Conservation (phyloP, 768 basidiomycete species). For the Termitomyces sp. region DNA sequence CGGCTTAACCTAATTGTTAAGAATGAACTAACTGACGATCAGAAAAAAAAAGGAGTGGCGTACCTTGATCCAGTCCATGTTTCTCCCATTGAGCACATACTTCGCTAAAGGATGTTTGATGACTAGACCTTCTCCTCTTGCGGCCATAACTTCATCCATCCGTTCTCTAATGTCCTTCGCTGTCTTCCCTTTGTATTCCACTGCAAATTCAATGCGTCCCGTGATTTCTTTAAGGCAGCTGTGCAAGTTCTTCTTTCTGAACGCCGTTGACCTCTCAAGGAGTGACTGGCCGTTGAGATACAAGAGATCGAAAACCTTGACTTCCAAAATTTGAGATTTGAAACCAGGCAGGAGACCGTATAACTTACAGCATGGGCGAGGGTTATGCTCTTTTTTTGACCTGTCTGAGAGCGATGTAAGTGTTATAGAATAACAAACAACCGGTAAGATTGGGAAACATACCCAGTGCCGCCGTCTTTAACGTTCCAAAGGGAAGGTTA, state of each 20-base stretch:
- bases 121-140: slow-evolving; percentile 89
- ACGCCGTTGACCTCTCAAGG: slow-evolving; percentile 61
- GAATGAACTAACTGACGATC: not conserved
- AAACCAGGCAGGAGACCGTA: not conserved
- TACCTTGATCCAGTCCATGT: slow-evolving; percentile 92
- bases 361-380: slow-evolving; percentile 85
- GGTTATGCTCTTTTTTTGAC: slow-evolving; percentile 61
- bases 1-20: slow-evolving; percentile 58
- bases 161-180: slow-evolving; percentile 74
- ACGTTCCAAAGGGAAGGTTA: slow-evolving; percentile 86
- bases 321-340: slow-evolving; percentile 31
- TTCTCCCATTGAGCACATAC: slow-evolving; percentile 84
- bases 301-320: slow-evolving; percentile 94
- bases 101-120: slow-evolving; percentile 80
- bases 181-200: slow-evolving; percentile 68
- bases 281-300: slow-evolving; percentile 84
- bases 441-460: slow-evolving; percentile 12
- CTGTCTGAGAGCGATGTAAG: slow-evolving; percentile 43
- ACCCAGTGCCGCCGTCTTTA: slow-evolving; percentile 93
- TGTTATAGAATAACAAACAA: not conserved
- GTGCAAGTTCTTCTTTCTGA: slow-evolving; percentile 75
- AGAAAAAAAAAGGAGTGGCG: not conserved
- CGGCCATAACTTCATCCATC: slow-evolving; percentile 81
- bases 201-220: slow-evolving; percentile 79
- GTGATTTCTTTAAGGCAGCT: slow-evolving; percentile 61